Base-by-base conservation (phyloP, 495 filamentous ascomycete genomes). In the Talaromyces proteolyticus region DNA sequence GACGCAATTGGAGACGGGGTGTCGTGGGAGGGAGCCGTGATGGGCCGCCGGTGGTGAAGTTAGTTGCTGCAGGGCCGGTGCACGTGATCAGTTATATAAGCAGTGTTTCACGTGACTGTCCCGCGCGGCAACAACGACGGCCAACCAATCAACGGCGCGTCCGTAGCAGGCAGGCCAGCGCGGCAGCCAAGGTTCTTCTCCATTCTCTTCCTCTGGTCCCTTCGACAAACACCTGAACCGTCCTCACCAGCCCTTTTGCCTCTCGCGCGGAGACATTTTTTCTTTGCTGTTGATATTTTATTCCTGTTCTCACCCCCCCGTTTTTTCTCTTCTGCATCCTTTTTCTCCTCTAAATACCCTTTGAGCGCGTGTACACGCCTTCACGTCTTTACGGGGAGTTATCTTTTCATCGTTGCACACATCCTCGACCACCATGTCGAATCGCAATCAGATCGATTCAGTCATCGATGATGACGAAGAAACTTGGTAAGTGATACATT, bases 391-490 rank as follows among this genome's bases (percentile, higher is more conserved):
- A 14, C 29, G 29, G 8, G 4, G 29, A 34, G 29, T 34, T 45
- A 4, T 53, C 52, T 60, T 50, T 56, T 59, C 52, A 50, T 58
- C 57, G 42, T 51, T 34, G 44, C 34, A 58, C 57, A 54, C 61
- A 59, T 52, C 44, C 44, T 49, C 39, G 42, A 50, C 57, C 54
- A 68, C 63, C 67, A 78, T 91, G 85, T 78, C 73, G 39, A 71
- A 60, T 66, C 75, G 75, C 57, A 68, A 79, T 68, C 86, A 88
- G 57, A 91, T 95, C 69, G 94, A 99, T 65, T 88, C 85, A 58
- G 94, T 95, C 76, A 89, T 97, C 66, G 94, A 99, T 58, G 94
- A 97, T 60, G 90, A 95, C 56, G 93, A 96, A 62, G 91, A 96
- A 60, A 84, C 80, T 56, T 95, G 89, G 89, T 94, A 77, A 61